These are phyloP conservation scores for Boletus patriciae DNA, from an alignment of 768 basidiomycete species.

Conservation along the genomic window DNA sequence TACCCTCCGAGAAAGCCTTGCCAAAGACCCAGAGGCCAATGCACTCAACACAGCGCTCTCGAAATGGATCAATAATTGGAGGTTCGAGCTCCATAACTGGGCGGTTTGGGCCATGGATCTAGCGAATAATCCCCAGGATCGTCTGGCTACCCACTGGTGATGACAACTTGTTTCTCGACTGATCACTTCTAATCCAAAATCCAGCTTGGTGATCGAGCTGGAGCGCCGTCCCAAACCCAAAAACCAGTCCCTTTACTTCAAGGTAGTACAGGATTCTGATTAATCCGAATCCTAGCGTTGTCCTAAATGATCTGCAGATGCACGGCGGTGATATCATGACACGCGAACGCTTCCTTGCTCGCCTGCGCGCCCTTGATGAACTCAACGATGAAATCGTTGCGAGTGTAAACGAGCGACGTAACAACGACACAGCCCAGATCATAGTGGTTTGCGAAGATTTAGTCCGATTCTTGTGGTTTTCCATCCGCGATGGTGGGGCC, in stretches of 20 bases:
- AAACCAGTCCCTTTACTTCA: slow-evolving; percentile 21
- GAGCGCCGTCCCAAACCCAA: slow-evolving; percentile 18
- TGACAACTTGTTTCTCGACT: neutral
- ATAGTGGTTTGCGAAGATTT: slow-evolving; percentile 23
- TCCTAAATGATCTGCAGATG: slow-evolving; percentile 17
- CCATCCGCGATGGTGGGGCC: slow-evolving; percentile 29
- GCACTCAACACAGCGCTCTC: slow-evolving; percentile 24
- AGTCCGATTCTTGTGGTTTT: slow-evolving; percentile 33
- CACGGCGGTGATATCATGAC: slow-evolving; percentile 24
- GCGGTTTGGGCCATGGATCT: slow-evolving; percentile 27
- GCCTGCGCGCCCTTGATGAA: slow-evolving; percentile 11
- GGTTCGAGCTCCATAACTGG: slow-evolving; percentile 18
- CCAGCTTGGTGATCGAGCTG: slow-evolving; percentile 24
- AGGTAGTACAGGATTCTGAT: slow-evolving; percentile 7
- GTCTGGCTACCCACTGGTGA: slow-evolving; percentile 28
- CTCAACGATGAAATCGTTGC: slow-evolving; percentile 21
- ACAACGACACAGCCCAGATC: slow-evolving; percentile 29
- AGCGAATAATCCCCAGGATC: slow-evolving; percentile 25
- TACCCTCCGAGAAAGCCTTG: slow-evolving; percentile 13
- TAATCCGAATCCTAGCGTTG: neutral
- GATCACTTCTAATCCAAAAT: neutral
- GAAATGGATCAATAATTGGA: slow-evolving; percentile 29
- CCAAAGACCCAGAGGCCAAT: slow-evolving; percentile 12
- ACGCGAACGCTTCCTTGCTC: slow-evolving; percentile 17
- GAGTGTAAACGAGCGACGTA: slow-evolving; percentile 22